Conservation (phyloP, 192 early-diverging fungal genomes). For the Radiomyces spectabilis region DNA sequence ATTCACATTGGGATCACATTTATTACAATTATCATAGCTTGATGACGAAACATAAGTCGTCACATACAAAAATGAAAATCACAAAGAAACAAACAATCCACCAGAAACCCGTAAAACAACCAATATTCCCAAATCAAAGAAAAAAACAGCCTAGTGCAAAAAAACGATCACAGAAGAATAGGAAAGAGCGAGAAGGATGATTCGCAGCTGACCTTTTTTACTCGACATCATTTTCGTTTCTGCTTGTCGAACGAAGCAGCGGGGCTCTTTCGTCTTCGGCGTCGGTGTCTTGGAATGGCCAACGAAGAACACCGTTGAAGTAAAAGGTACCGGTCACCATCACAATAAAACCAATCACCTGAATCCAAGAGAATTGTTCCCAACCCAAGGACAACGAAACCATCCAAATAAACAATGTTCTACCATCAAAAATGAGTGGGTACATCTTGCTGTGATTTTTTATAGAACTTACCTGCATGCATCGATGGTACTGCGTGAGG, state of each 20-base stretch:
- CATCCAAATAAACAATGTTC: slow-evolving; percentile 94
- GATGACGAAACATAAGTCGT: too few species aligned
- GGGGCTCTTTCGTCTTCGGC: background rate
- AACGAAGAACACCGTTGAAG: slow-evolving; percentile 76
- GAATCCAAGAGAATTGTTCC: slow-evolving; percentile 87
- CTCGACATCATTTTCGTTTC: too few species aligned
- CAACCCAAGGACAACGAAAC: slow-evolving; percentile 85
- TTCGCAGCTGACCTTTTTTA: too few species aligned
- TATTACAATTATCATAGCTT: too few species aligned
- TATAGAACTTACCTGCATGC: slow-evolving; percentile 78
- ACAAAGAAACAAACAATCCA: too few species aligned
- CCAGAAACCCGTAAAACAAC: too few species aligned
- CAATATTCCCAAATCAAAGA: too few species aligned
- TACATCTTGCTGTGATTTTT: background rate
- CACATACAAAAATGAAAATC: too few species aligned
- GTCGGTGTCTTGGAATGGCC: slow-evolving; percentile 9
- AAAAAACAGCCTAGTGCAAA: too few species aligned
- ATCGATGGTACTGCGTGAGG: slow-evolving; percentile 90
- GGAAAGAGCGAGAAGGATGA: too few species aligned
- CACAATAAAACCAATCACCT: slow-evolving; percentile 79
- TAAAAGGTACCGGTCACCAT: slow-evolving; percentile 80
- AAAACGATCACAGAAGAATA: too few species aligned
- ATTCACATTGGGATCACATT: too few species aligned
- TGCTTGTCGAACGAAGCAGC: background rate
- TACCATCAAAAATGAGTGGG: slow-evolving; percentile 1